A percentile compares a stretch with the other conserved stretches of the same genome.
Conservation (phyloP, 2,329 filamentous ascomycete genomes). For the Colletotrichum simmondsii region DNA sequence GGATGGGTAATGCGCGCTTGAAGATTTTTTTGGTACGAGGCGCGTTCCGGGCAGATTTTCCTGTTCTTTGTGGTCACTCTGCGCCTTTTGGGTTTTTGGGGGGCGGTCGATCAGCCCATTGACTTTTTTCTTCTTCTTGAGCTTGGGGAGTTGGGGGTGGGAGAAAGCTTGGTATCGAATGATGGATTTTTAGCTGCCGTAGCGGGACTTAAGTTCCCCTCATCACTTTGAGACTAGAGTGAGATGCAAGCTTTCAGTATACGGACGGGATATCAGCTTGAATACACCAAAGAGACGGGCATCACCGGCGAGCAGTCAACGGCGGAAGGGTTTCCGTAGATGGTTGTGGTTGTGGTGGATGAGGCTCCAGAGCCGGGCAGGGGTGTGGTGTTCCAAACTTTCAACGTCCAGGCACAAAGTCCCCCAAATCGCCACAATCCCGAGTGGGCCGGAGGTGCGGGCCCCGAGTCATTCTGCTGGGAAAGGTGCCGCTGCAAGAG, state of each 20-base stretch:
- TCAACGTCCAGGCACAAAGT: background rate
- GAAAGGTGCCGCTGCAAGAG: background rate
- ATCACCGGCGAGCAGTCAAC: background rate
- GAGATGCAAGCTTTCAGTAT: background rate
- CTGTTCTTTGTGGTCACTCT: background rate
- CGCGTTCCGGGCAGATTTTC: background rate
- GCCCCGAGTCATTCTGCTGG: conserved; percentile 23
- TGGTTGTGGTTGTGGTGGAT: background rate
- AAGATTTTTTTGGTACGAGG: conserved; percentile 27
- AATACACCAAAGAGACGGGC: background rate
- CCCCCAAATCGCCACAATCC: conserved; percentile 19
- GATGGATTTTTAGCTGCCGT: background rate
- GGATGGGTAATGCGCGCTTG: conserved; percentile 4
- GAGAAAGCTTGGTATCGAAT: background rate
- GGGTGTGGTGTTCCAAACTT: conserved; percentile 4
- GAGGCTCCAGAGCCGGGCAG: conserved; percentile 17
- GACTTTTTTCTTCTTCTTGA: background rate
- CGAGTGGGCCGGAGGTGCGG: conserved; percentile 28
- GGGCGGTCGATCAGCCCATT: background rate
- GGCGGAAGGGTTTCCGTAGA: conserved; percentile 18
- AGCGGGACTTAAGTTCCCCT: background rate
- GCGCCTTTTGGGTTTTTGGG: background rate
- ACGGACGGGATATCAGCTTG: background rate
- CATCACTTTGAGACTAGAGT: background rate
- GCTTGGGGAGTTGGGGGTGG: background rate